Conservation (phyloP, 768 basidiomycete genomes). For the Hortiboletus flavorubellus region DNA sequence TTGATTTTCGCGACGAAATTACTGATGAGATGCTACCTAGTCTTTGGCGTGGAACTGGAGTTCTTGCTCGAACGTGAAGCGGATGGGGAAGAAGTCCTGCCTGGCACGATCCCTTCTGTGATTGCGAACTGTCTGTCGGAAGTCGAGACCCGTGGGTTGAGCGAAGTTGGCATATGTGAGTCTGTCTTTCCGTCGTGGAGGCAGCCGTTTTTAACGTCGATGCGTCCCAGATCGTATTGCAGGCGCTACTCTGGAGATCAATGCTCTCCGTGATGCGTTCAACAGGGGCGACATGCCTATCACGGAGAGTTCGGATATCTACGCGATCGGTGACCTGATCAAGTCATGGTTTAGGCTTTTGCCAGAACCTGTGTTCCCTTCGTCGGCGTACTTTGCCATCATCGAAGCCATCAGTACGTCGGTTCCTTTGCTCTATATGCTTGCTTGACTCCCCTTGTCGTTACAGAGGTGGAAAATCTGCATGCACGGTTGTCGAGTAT, state of each 20-base stretch:
- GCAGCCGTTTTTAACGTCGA: background rate
- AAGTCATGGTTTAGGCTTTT: constrained; percentile 85
- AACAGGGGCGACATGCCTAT: constrained; percentile 71
- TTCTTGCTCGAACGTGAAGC: constrained; percentile 67
- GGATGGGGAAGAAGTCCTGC: constrained; percentile 42
- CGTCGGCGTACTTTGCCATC: constrained; percentile 61
- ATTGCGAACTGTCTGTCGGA: constrained; percentile 64
- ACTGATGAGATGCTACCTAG: constrained; percentile 31
- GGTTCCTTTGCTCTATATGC: background rate
- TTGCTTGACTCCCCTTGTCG: constrained; percentile 1
- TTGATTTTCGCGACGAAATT: background rate
- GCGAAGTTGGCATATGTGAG: constrained; percentile 82
- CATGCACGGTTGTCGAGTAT: constrained; percentile 62
- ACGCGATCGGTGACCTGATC: constrained; percentile 78
- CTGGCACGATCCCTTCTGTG: constrained; percentile 62
- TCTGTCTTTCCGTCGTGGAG: constrained; percentile 6
- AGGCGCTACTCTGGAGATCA: constrained; percentile 69
- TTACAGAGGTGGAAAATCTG: constrained; percentile 64
- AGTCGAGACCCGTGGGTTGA: constrained; percentile 72
- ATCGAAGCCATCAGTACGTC: constrained; percentile 69
- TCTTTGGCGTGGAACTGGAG: constrained; percentile 75
- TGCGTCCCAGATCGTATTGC: constrained; percentile 68
- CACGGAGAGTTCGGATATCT: constrained; percentile 62
- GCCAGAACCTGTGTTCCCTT: constrained; percentile 76
- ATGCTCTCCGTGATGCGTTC: constrained; percentile 66